Base-by-base conservation (phyloP, 139 green algal genomes). In the Desmodesmus armatus region DNA sequence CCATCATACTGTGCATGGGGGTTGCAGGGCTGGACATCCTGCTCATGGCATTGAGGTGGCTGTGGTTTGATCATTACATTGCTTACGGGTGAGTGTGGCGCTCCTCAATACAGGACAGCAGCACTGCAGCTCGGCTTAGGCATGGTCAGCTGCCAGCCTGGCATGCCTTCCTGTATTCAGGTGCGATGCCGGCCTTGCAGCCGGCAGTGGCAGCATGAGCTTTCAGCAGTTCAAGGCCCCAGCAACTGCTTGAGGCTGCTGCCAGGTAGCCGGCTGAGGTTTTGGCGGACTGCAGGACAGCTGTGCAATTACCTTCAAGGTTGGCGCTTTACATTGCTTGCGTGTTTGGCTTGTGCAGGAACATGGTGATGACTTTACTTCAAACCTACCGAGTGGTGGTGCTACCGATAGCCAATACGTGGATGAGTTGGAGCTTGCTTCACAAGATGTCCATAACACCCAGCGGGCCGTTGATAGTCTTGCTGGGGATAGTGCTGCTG, bases 1-100 rank as follows among this genome's bases (percentile, higher is more conserved):
- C 91, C 13, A 87, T 94, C 11, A 58, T 92, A 37, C 88, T 94
- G 29, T 92, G 87, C 86, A 92, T 93, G 82, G 81, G 83, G 49
- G 91, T 94, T 63, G 91, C 88, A 6, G 90, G 84, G n/a, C 87
- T 92, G n/a, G 90, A 94, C 78, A 90, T 94, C 27, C 31, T 93
- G 35, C 83, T 93, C 74, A 80, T 94, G 53, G 75, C 87, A 9
- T 65, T 94, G 80, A 77, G 88, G 63, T 94, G 90, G 90, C 78
- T 94, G 27, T 94, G 91, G 87, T 94, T 85, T 70, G 89, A 90
- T 76, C 89, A 90, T 60, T 88, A 90, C 82, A 87, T 92, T 39
- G 81, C 80, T 31, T 88, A 89, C 31, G 88, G 88, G 71, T 88
- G 75, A 71, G 89, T 75, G 33, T n/a, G n/a, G n/a, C n/a, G n/a